Evolutionary conservation across 208 protist species (phyloP).

Genomic region (Leishmania aethiopica): DNA sequence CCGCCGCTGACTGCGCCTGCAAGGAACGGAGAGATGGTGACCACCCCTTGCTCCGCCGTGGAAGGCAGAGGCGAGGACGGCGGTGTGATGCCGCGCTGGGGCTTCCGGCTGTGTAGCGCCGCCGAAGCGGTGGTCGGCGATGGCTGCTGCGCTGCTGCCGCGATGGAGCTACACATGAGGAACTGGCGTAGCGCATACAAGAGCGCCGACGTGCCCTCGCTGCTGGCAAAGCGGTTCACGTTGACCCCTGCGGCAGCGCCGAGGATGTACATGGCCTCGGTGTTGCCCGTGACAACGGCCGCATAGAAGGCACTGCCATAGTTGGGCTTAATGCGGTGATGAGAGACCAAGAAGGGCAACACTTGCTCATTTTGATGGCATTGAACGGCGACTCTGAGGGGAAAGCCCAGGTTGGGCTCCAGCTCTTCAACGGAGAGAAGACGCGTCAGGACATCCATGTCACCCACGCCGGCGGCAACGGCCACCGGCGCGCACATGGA

Average conservation of each 20-base stretch:
- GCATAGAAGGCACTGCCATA: constrained; percentile 41
- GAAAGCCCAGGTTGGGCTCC: constrained; percentile 53
- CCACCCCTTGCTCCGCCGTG: not conserved
- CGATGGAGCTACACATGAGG: constrained; percentile 3
- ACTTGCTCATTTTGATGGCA: constrained; percentile 24
- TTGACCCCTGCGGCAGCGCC: constrained; percentile 24
- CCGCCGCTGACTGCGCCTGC: not conserved
- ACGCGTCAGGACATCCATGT: constrained; percentile 25
- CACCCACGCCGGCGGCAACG: constrained; percentile 41
- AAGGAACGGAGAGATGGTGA: constrained; percentile 8
- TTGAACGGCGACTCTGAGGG: constrained; percentile 40
- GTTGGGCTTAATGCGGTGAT: constrained; percentile 40
- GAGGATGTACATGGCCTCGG: constrained; percentile 26
- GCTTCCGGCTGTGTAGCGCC: not conserved
- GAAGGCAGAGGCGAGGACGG: constrained; percentile 6
- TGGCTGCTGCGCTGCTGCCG: not conserved
- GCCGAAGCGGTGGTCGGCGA: not conserved
- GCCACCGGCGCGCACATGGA: constrained; percentile 46
- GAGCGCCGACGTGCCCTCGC: constrained; percentile 37
- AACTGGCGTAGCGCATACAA: constrained; percentile 39
- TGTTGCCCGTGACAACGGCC: constrained; percentile 34
- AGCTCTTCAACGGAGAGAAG: constrained; percentile 37
- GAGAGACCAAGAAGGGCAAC: constrained; percentile 25
- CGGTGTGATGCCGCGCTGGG: not conserved
- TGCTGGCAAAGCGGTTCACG: constrained; percentile 44